phyloP scores from a whole-genome alignment of 2,329 filamentous ascomycete species.

The Venturiaceae sp. region DNA sequence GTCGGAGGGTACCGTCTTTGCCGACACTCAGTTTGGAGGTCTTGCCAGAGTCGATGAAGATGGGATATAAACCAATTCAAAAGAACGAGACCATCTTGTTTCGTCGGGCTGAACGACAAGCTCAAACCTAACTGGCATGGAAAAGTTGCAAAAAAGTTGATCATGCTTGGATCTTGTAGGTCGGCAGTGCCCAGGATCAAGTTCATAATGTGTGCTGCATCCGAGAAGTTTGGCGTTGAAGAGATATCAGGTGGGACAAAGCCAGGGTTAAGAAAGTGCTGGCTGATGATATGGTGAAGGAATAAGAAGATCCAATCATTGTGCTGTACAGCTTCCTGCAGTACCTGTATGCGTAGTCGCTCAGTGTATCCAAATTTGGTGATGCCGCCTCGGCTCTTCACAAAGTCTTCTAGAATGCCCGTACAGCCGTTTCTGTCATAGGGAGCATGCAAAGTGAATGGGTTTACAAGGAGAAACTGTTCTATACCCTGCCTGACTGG shows the following conservation, averaged over 20 bases:
- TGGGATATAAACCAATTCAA: neutral
- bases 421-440: neutral
- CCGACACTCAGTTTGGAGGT: neutral
- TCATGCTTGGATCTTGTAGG: neutral
- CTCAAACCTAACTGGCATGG: neutral
- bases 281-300: conserved; percentile 5
- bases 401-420: neutral
- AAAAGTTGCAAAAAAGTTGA: conserved; percentile 1
- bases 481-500: neutral
- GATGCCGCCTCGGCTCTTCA: neutral
- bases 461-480: neutral
- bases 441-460: neutral
- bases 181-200: conserved; percentile 25
- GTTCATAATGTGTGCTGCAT: conserved; percentile 19
- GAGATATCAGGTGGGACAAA: conserved; percentile 13
- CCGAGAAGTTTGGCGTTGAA: neutral
- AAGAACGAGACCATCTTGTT: neutral
- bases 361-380: neutral
- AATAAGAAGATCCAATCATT: conserved; percentile 1
- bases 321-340: neutral
- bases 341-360: neutral
- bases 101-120: neutral
- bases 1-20: conserved; percentile 1
- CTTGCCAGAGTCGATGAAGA: neutral
- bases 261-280: conserved; percentile 21